Conservation (phyloP, 2,329 filamentous ascomycete species). For the Fonsecaea pedrosoi region DNA sequence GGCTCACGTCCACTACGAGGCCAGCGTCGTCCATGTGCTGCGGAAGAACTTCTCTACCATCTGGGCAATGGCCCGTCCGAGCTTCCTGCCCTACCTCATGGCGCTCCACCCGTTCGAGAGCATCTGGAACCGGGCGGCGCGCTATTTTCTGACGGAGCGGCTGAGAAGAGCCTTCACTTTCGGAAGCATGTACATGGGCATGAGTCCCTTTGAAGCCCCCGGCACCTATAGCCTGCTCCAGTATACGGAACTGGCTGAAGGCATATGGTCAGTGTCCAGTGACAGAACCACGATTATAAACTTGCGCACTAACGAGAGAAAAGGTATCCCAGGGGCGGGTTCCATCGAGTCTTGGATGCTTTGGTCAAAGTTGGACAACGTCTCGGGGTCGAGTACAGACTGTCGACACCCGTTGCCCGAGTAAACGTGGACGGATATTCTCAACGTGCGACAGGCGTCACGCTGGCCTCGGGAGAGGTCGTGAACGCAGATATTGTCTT, state of each 20-base stretch:
- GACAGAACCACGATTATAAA: not conserved
- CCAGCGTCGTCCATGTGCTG: constrained; percentile 70
- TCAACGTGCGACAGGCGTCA: constrained; percentile 63
- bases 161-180: constrained; percentile 76
- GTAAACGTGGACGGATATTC: constrained; percentile 63
- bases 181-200: constrained; percentile 83
- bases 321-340: constrained; percentile 63
- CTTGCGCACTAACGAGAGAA: not conserved
- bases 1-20: constrained; percentile 72
- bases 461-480: constrained; percentile 63
- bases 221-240: constrained; percentile 76
- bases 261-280: constrained; percentile 68
- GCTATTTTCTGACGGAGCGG: constrained; percentile 74
- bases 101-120: constrained; percentile 73
- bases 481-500: constrained; percentile 70
- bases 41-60: constrained; percentile 70
- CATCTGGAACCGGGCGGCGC: constrained; percentile 69
- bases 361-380: constrained; percentile 68
- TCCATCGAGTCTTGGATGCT: constrained; percentile 69
- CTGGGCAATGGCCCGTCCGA: constrained; percentile 62
- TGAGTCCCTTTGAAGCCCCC: constrained; percentile 77
- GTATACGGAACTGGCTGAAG: constrained; percentile 77
- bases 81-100: constrained; percentile 65
- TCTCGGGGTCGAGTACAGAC: constrained; percentile 67
- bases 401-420: constrained; percentile 63